Base-by-base conservation (phyloP, 176 grass and related monocot genomes). In the Triticum timopheevii region DNA sequence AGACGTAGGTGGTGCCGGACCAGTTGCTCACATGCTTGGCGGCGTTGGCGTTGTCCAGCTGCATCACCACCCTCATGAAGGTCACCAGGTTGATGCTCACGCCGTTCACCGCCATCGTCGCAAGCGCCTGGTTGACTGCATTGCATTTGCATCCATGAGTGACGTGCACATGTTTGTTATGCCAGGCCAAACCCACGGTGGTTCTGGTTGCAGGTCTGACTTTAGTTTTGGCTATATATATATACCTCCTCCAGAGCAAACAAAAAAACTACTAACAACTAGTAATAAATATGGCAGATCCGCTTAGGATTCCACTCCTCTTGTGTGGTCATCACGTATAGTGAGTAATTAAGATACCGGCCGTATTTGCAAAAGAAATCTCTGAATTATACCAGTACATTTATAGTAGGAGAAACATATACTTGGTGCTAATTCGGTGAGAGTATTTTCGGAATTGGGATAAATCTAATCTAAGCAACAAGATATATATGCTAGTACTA, bases 71-170 rank as follows among this genome's bases (percentile, higher is more conserved):
- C 2, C 82, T 87, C 65, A 96, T 86, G 84, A 96, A 96, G 73
- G 89, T 76, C 58, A 96, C 94, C 80, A 96, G 87, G 79, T 96
- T 96, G 3, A 54, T 88, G 22, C 80, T 72, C 0, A 96, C 79
- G 39, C 94, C 92, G n/a, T 88, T 93, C 34, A 88, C 88, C 47
- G 94, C 81, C 23, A 96, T 71, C 6, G 91, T 93, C 79, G 86
- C 82, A 2, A 96, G 85, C 27, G 89, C 94, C 77, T 96, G 91
- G 59, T 96, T 93, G 22, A 91, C 94, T 96, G 85, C 81, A 33
- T 56, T 16, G 5, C 4, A 19, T 58, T 17, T 56, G 6, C 52
- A 56, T 56, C 15, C 7, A 34, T 68, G 65, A 71, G 12, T 50
- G 47, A 50, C 47, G 47, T 50, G 47, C 13, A 50, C 16, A 50